Evolutionary conservation across 2,329 filamentous ascomycete species (phyloP).

Genomic region (Xylariaceae sp.): DNA sequence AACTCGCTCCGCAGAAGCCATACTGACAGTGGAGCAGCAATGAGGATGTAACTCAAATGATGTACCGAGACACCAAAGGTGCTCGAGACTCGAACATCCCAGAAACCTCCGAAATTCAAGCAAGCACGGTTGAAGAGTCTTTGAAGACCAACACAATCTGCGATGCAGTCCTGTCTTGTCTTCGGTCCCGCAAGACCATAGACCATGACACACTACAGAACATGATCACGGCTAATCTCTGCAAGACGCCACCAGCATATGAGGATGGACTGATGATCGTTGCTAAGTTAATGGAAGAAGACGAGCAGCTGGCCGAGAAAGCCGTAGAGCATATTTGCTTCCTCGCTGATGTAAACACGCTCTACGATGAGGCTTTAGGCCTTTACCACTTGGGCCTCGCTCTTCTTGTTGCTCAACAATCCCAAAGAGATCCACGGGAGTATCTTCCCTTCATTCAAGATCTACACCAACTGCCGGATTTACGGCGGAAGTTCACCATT

Average conservation of each 20-base stretch:
- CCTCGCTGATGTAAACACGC: constrained; percentile 81
- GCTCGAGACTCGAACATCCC: constrained; percentile 15
- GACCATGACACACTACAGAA: constrained; percentile 63
- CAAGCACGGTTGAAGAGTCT: constrained; percentile 4
- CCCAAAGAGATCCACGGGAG: constrained; percentile 89
- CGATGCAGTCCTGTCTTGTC: constrained; percentile 66
- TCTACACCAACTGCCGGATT: constrained; percentile 64
- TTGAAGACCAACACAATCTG: constrained; percentile 84
- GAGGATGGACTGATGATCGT: constrained; percentile 78
- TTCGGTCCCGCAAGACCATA: constrained; percentile 54
- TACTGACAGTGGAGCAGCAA: constrained; percentile 42
- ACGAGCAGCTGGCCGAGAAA: constrained; percentile 68
- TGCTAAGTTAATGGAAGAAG: constrained; percentile 61
- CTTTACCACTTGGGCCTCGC: constrained; percentile 88
- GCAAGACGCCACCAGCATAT: constrained; percentile 84
- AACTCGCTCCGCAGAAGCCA: not conserved
- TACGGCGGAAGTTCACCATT: constrained; percentile 73
- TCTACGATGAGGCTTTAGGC: constrained; percentile 85
- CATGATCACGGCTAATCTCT: constrained; percentile 88
- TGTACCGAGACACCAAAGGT: constrained; percentile 82
- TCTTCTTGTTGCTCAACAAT: constrained; percentile 86
- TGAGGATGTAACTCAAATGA: constrained; percentile 86
- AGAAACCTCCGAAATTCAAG: constrained; percentile 9
- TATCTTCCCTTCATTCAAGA: constrained; percentile 92
- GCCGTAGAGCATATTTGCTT: constrained; percentile 97